Evolutionary conservation across 805 yeast species (phyloP).

Genomic region (Candida yuanshanica): DNA sequence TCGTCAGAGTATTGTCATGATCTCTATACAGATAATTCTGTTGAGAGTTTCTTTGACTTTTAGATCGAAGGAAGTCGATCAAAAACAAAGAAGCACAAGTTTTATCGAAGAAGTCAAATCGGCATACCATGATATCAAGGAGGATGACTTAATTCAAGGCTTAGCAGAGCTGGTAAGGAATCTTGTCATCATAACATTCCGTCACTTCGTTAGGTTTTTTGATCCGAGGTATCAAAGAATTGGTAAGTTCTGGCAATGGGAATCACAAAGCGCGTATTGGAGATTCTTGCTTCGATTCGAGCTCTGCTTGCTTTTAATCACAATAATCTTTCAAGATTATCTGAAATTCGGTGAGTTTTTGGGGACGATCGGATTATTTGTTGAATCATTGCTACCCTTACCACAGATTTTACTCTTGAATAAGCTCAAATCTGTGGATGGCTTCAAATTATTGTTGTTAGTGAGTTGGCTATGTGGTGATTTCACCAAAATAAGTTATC

Average conservation of each 20-base stretch:
- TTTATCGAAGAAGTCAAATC: conserved; percentile 10
- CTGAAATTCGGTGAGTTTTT: conserved; percentile 41
- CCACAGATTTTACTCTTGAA: conserved; percentile 72
- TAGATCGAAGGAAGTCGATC: conserved; percentile 40
- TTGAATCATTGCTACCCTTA: conserved; percentile 69
- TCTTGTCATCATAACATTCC: conserved; percentile 20
- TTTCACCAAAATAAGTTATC: conserved; percentile 65
- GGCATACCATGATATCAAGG: conserved; percentile 1
- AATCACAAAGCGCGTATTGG: conserved; percentile 53
- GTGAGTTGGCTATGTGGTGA: conserved; percentile 91
- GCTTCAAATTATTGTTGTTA: conserved; percentile 69
- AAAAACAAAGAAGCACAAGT: conserved; percentile 23
- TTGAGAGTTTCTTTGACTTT: conserved; percentile 57
- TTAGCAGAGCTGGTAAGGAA: conserved; percentile 4
- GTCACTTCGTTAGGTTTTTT: conserved; percentile 49
- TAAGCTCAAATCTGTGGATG: conserved; percentile 63
- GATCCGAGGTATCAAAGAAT: conserved; percentile 68
- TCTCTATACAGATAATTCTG: conserved; percentile 66
- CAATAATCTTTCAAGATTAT: conserved; percentile 33
- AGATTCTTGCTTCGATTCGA: conserved; percentile 41
- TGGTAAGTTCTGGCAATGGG: conserved; percentile 84
- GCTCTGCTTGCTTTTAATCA: conserved; percentile 22
- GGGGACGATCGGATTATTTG: conserved; percentile 60
- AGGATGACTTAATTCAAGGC: conserved; percentile 3
- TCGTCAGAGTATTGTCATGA: conserved; percentile 79